A percentile compares a stretch with the other conserved stretches of the same genome.
These are phyloP conservation scores for Mangifera indica DNA, from an alignment of 345 rosid genomes.

Conservation along the genomic window DNA sequence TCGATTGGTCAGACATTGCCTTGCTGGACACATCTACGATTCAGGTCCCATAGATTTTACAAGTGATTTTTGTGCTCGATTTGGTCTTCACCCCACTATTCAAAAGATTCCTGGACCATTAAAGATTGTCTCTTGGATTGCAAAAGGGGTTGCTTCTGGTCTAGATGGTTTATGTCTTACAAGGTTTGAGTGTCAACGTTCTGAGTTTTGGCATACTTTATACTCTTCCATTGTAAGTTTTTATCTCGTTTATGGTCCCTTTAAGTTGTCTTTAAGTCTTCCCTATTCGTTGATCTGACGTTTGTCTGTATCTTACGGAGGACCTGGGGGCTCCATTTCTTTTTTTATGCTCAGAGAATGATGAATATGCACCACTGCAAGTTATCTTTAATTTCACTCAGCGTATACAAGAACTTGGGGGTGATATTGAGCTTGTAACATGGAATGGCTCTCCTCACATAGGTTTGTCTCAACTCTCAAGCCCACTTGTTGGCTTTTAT, in stretches of 20 bases:
- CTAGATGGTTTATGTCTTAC: slow-evolving; percentile 84
- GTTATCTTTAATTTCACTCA: slow-evolving; percentile 53
- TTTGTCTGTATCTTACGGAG: slow-evolving; percentile 35
- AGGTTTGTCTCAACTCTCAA: slow-evolving; percentile 45
- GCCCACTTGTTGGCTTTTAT: slow-evolving; percentile 7
- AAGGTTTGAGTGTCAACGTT: slow-evolving; percentile 76
- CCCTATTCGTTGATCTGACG: background rate
- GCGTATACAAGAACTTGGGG: slow-evolving; percentile 67
- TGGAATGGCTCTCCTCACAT: slow-evolving; percentile 72
- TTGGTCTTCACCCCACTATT: slow-evolving; percentile 66
- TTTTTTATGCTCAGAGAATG: slow-evolving; percentile 77
- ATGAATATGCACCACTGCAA: slow-evolving; percentile 63
- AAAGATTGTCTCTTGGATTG: slow-evolving; percentile 71
- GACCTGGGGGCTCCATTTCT: slow-evolving; percentile 82
- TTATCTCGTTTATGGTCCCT: slow-evolving; percentile 4
- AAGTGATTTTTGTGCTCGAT: slow-evolving; percentile 70
- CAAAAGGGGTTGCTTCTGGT: slow-evolving; percentile 72
- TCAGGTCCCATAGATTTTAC: slow-evolving; percentile 88
- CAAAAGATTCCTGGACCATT: slow-evolving; percentile 68
- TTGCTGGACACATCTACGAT: slow-evolving; percentile 84
- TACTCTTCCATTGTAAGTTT: slow-evolving; percentile 77
- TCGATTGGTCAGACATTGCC: slow-evolving; percentile 66
- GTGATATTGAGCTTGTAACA: slow-evolving; percentile 73
- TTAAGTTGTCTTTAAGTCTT: slow-evolving; percentile 18
- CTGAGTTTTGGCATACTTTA: slow-evolving; percentile 82